These are phyloP conservation scores for Fragaria iinumae DNA, from an alignment of 306 rosid genomes.

Conservation along the genomic window DNA sequence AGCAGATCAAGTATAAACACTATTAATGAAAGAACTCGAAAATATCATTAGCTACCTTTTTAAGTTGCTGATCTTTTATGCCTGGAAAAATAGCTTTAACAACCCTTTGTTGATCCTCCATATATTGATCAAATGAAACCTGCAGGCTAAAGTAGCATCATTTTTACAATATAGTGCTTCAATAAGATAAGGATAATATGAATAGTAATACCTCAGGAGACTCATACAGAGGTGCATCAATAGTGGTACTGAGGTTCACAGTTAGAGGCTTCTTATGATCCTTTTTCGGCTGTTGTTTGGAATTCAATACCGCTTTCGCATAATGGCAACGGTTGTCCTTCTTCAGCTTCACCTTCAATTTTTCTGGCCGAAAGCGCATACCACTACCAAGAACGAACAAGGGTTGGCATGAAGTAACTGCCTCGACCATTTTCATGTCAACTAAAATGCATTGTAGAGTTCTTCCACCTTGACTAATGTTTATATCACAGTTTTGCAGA, in stretches of 20 bases:
- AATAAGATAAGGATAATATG: not conserved
- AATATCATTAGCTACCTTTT: slow-evolving; percentile 27
- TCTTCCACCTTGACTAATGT: not conserved
- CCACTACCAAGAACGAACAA: not conserved
- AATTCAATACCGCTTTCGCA: slow-evolving; percentile 1
- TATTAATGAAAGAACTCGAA: not conserved
- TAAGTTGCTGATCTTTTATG: slow-evolving; percentile 23
- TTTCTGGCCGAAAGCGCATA: not conserved
- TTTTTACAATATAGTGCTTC: not conserved
- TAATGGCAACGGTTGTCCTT: slow-evolving; percentile 6
- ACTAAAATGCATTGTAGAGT: not conserved
- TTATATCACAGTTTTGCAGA: not conserved
- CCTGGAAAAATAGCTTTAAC: slow-evolving; percentile 31
- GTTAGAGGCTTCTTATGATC: slow-evolving; percentile 26
- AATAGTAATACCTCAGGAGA: slow-evolving; percentile 31
- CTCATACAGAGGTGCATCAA: slow-evolving; percentile 35
- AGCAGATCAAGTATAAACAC: not conserved
- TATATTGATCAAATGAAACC: slow-evolving; percentile 56
- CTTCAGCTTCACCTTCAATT: slow-evolving; percentile 4
- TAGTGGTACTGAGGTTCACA: slow-evolving; percentile 22
- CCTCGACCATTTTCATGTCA: not conserved
- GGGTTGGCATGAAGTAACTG: slow-evolving; percentile 3
- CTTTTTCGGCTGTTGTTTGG: not conserved
- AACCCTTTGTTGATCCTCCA: slow-evolving; percentile 39
- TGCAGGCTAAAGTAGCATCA: slow-evolving; percentile 4